Evolutionary conservation across 768 basidiomycete genomes (phyloP).

Genomic region (Xerocomellus amylosporus): DNA sequence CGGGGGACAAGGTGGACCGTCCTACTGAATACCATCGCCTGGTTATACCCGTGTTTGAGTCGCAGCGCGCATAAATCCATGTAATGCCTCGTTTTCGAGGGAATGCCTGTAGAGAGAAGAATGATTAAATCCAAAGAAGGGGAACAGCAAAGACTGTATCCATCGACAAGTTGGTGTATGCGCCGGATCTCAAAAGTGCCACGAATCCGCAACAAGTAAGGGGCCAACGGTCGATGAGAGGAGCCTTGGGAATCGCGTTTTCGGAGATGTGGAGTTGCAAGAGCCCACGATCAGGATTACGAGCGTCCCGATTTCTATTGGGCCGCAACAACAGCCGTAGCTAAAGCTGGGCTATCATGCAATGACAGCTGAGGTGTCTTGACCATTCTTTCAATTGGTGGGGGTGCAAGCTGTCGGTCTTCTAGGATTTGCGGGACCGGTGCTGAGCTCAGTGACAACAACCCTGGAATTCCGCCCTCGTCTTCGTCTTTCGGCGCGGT

Average conservation of each 20-base stretch:
- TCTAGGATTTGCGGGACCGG: conserved; percentile 36
- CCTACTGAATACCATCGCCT: conserved; percentile 6
- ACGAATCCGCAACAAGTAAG: conserved; percentile 4
- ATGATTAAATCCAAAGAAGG: conserved; percentile 33
- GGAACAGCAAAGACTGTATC: conserved; percentile 13
- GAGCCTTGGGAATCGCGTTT: neutral
- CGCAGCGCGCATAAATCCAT: conserved; percentile 18
- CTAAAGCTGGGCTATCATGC: conserved; percentile 57
- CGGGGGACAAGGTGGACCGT: neutral
- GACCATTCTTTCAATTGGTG: conserved; percentile 44
- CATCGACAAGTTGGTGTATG: conserved; percentile 2
- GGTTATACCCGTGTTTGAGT: conserved; percentile 11
- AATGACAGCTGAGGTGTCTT: conserved; percentile 61
- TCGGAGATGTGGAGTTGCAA: conserved; percentile 4
- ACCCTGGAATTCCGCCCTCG: conserved; percentile 37
- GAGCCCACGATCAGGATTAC: neutral
- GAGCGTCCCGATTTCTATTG: conserved; percentile 22
- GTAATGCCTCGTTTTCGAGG: conserved; percentile 18
- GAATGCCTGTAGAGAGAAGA: conserved; percentile 31
- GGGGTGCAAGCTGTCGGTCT: conserved; percentile 37
- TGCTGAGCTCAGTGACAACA: conserved; percentile 29
- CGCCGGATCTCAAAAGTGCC: conserved; percentile 1
- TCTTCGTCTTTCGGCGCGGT: conserved; percentile 36
- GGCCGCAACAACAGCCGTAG: conserved; percentile 40
- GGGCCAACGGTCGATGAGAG: neutral